Evolutionary conservation across 1,284 basidiomycete genomes (phyloP).

Genomic region (Cutaneotrichosporon sp.): DNA sequence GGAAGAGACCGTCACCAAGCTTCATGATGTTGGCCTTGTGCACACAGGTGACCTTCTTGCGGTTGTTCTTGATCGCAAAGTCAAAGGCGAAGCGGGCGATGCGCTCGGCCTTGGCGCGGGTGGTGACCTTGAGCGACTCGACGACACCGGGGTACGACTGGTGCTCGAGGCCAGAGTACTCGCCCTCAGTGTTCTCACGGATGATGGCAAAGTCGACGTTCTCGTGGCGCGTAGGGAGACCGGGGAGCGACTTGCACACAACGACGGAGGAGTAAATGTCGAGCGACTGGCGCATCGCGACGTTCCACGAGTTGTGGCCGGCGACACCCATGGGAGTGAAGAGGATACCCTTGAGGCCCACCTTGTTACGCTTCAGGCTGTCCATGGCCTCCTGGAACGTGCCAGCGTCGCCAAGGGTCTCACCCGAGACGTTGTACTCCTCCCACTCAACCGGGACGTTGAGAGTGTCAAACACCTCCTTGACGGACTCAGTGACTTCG

Average conservation of each 20-base stretch:
- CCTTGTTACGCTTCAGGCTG: constrained; percentile 90
- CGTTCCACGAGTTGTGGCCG: constrained; percentile 99
- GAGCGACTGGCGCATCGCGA: constrained; percentile 98
- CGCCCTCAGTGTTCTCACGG: constrained; percentile 99
- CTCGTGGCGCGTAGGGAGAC: constrained; percentile 90
- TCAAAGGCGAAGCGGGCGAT: constrained; percentile 98
- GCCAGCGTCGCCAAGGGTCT: constrained; percentile 78
- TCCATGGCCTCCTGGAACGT: constrained; percentile 98
- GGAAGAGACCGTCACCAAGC: constrained; percentile 97
- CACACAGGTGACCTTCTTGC: constrained; percentile 99
- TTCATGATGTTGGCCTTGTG: constrained; percentile 99
- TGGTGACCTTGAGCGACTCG: constrained; percentile 96
- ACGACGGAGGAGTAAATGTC: constrained; percentile 99
- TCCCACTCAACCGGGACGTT: constrained; percentile 99
- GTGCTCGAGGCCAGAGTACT: constrained; percentile 98
- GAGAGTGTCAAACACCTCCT: constrained; percentile 95
- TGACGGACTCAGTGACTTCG: constrained; percentile 97
- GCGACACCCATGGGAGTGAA: constrained; percentile 96
- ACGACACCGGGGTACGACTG: constrained; percentile 98
- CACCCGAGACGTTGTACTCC: constrained; percentile 95
- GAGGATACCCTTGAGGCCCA: constrained; percentile 98
- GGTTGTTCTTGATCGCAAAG: constrained; percentile 97
- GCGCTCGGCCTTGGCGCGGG: constrained; percentile 90
- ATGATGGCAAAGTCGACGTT: constrained; percentile 99
- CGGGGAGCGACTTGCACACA: constrained; percentile 96